Percentiles rank a stretch among this genome's conserved stretches.
These are phyloP conservation scores for Triticum turgidum DNA, from an alignment of 176 grass and related monocot genomes.

Conservation along the genomic window DNA sequence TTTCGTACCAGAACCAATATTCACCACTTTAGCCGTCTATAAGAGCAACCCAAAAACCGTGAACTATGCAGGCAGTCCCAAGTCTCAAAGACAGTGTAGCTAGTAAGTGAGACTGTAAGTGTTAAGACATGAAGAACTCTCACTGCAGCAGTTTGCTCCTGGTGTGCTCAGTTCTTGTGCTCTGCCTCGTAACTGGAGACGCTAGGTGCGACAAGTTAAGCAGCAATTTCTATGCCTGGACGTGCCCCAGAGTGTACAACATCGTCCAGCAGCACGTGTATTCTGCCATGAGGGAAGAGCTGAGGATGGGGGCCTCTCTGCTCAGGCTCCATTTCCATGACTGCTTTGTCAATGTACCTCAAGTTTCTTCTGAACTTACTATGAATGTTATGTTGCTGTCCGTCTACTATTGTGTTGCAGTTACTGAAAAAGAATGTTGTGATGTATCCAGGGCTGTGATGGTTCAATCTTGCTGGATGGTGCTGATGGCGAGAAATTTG, in stretches of 20 bases:
- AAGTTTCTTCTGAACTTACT: not conserved
- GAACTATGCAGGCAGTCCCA: constrained; percentile 18
- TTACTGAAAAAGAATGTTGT: not conserved
- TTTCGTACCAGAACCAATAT: not conserved
- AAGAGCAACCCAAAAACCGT: constrained; percentile 14
- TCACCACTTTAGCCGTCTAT: constrained; percentile 20
- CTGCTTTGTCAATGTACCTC: constrained; percentile 74
- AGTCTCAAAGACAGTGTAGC: not conserved
- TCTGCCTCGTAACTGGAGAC: constrained; percentile 27
- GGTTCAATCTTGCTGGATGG: constrained; percentile 72
- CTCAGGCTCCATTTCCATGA: constrained; percentile 91
- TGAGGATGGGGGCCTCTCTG: constrained; percentile 71
- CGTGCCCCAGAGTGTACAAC: constrained; percentile 48
- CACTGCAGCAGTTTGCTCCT: constrained; percentile 32
- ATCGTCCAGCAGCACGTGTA: constrained; percentile 50
- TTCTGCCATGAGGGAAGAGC: constrained; percentile 48
- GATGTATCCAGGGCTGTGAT: constrained; percentile 61
- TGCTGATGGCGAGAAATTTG: constrained; percentile 45
- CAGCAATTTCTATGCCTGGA: constrained; percentile 33
- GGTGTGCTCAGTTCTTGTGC: constrained; percentile 28
- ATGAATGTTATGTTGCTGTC: not conserved
- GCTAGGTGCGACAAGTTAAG: constrained; percentile 44
- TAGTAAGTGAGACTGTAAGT: not conserved
- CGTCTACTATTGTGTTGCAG: not conserved
- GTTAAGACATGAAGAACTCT: constrained; percentile 28